Percentiles rank a stretch among this genome's conserved stretches.
These are phyloP conservation scores for Stylosanthes scabra DNA, from an alignment of 331 rosid species.

Conservation along the genomic window DNA sequence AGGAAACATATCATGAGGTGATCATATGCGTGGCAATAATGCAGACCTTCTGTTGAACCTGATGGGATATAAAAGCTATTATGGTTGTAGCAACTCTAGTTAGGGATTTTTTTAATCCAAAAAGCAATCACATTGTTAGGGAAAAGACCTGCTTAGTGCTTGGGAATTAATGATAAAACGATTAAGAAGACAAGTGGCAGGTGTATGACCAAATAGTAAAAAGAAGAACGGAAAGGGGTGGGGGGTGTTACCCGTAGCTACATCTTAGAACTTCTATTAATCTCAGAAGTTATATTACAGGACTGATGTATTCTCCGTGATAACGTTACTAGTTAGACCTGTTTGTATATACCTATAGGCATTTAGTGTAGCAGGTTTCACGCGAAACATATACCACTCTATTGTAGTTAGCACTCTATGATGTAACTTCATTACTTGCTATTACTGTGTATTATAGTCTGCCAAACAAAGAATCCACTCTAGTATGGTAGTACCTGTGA, in stretches of 20 bases:
- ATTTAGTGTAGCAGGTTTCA: background rate
- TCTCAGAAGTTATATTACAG: background rate
- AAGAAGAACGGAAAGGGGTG: too few relatives aligned
- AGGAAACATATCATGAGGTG: constrained; percentile 10
- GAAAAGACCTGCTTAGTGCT: too few relatives aligned
- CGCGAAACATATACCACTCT: background rate
- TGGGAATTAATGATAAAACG: too few relatives aligned
- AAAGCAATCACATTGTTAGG: too few relatives aligned
- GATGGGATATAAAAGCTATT: constrained; percentile 15
- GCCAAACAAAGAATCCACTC: constrained; percentile 20
- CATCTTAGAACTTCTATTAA: background rate
- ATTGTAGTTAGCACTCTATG: background rate
- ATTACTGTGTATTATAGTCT: background rate
- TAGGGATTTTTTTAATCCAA: background rate
- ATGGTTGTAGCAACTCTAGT: background rate
- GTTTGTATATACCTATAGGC: background rate
- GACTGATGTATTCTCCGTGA: background rate
- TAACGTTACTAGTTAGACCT: background rate
- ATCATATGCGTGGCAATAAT: constrained; percentile 8
- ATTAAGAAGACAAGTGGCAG: background rate
- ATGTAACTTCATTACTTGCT: background rate
- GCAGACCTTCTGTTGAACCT: background rate
- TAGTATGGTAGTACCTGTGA: background rate
- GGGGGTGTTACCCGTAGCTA: too few relatives aligned
- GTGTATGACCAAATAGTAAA: background rate